Base-by-base conservation (phyloP, 345 rosid species). In the Citrus trifoliata region DNA sequence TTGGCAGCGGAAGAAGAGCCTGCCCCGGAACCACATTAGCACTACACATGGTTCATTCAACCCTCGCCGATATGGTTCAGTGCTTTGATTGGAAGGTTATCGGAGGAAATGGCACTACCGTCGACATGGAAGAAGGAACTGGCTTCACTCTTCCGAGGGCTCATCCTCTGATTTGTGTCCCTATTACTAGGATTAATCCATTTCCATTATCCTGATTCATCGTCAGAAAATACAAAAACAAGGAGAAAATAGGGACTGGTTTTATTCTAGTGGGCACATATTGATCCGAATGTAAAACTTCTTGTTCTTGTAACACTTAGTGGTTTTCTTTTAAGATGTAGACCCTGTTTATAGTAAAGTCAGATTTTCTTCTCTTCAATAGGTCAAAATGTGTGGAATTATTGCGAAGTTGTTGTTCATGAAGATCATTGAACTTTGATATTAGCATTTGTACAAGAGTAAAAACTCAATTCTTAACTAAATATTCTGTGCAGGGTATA, bases 1-100 rank as follows among this genome's bases (percentile, higher is more conserved):
- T 91, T 3, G 95, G 95, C 2, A 76, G 89, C 27, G 95, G 95
- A 55, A 87, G 91, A 80, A 86, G 97, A 83, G 85, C 87, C 5
- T 91, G 95, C 79, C 97, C 93, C 1, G 93, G 97, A 76, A 79
- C 83, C 10, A 68, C 89, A 33, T 55, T 93, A 8, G 97, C 93
- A 2, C 60, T 89, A 22, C 87, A 74, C 4, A 38, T 82, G 42
- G 85, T 89, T 64, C 91, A 88, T 38, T 71, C 88, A 48, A 80
- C 71, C 27, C 81, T 88, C 5, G 90, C 84, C 61, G 72, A 80
- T 10, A 71, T 85, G 86, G 78, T 90, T 71, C 93, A 88, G 46
- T 86, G 91, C 80, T 90, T 88, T 46, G 87, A 88, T 22, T 90
- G 93, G 93, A 73, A 81, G 67, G 82, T 79, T 73, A 35, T 13